Conservation (phyloP, 2,329 filamentous ascomycete species). For the Exophiala calicioides region DNA sequence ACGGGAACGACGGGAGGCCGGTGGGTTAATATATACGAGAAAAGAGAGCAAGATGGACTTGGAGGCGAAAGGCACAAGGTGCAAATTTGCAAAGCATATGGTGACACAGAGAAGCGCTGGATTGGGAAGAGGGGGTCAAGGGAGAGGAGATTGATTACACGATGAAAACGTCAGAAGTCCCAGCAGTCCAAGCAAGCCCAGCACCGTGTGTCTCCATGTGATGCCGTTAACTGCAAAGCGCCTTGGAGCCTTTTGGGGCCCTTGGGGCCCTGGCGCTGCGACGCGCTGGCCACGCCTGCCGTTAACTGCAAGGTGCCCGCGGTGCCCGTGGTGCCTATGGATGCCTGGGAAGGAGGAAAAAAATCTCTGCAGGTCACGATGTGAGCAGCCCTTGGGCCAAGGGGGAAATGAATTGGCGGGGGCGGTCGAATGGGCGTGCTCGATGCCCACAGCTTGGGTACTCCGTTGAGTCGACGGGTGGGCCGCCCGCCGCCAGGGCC, state of each 20-base stretch:
- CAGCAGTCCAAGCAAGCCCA: conserved; percentile 13
- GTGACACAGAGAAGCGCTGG: too few relatives aligned
- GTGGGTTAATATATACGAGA: conserved; percentile 6
- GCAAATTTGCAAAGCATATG: conserved; percentile 8
- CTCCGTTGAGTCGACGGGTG: too few relatives aligned
- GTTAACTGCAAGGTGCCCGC: conserved; percentile 34
- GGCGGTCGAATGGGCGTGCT: too few relatives aligned
- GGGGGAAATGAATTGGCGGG: too few relatives aligned
- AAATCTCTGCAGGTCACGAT: conserved; percentile 30
- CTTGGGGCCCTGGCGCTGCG: too few relatives aligned
- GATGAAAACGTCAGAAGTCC: conserved; percentile 13
- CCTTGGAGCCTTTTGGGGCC: too few relatives aligned
- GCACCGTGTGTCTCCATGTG: conserved; percentile 13
- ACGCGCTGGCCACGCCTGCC: conserved; percentile 27
- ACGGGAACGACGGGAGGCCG: not conserved
- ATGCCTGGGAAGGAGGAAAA: too few relatives aligned
- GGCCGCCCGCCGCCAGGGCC: too few relatives aligned
- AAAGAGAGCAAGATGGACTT: not conserved
- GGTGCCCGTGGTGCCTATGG: too few relatives aligned
- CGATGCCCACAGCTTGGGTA: too few relatives aligned
- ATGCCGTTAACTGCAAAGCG: conserved; percentile 31
- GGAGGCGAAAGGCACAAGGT: not conserved
- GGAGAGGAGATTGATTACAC: conserved; percentile 12
- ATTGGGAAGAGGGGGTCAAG: not conserved
- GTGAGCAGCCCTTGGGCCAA: too few relatives aligned